These are phyloP conservation scores for Arthrobotrys conoides DNA, from an alignment of 2,329 filamentous ascomycete genomes.

Conservation along the genomic window DNA sequence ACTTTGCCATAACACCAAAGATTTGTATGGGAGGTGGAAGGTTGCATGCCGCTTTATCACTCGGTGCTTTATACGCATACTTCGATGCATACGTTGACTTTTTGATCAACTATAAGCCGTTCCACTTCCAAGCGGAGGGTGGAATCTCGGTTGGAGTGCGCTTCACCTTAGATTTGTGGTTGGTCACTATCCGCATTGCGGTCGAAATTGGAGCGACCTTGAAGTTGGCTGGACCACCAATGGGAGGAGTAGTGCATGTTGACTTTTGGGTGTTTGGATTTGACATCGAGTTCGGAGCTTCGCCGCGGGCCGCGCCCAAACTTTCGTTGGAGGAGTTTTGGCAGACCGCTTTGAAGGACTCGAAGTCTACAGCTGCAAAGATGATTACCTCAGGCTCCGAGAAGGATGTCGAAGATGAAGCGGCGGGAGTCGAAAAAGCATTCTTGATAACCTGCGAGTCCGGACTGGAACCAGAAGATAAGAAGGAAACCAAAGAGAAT, in stretches of 20 bases:
- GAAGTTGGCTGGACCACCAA: constrained; percentile 64
- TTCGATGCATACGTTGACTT: constrained; percentile 68
- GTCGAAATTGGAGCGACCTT: constrained; percentile 65
- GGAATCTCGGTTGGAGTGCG: constrained; percentile 64
- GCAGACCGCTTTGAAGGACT: constrained; percentile 3
- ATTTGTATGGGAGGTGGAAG: constrained; percentile 68
- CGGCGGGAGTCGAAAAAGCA: background rate
- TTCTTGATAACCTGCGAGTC: constrained; percentile 27
- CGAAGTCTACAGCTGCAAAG: background rate
- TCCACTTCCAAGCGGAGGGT: constrained; percentile 66
- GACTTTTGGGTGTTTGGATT: constrained; percentile 65
- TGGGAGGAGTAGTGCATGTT: constrained; percentile 65
- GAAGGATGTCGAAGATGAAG: background rate
- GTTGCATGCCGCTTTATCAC: constrained; percentile 65
- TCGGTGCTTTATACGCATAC: constrained; percentile 66
- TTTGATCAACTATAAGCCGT: constrained; percentile 68
- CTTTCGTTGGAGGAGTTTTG: background rate
- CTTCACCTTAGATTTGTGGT: constrained; percentile 62
- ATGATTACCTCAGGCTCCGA: constrained; percentile 6
- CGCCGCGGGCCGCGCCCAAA: background rate
- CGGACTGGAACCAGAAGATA: constrained; percentile 16
- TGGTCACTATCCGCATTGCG: constrained; percentile 64
- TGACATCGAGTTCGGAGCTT: constrained; percentile 63
- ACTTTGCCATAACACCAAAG: constrained; percentile 70
- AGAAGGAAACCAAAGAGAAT: constrained; percentile 22